phyloP scores from a whole-genome alignment of 106 monocot species.

The Dendrobium officinale region DNA sequence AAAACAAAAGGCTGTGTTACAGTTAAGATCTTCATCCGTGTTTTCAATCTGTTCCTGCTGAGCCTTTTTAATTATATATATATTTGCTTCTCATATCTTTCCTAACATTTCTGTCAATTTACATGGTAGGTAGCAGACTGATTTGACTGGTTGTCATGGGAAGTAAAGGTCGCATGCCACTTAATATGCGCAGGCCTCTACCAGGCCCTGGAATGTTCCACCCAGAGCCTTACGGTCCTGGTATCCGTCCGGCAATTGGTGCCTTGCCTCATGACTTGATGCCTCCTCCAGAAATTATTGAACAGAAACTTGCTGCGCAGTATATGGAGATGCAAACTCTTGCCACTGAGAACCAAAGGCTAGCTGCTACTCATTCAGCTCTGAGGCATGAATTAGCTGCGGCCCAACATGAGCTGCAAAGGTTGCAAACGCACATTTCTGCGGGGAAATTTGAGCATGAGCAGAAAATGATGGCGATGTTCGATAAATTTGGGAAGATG shows the following conservation, averaged over 20 bases:
- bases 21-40: not conserved
- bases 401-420: constrained; percentile 64
- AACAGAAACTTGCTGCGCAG: constrained; percentile 65
- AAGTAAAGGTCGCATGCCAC: constrained; percentile 56
- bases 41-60: not conserved
- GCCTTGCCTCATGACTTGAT: constrained; percentile 64
- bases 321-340: constrained; percentile 63
- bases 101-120: not conserved
- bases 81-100: not conserved
- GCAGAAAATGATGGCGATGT: constrained; percentile 42
- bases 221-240: constrained; percentile 48
- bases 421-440: constrained; percentile 46
- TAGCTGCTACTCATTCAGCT: constrained; percentile 52
- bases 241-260: constrained; percentile 36
- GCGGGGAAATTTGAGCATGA: constrained; percentile 47
- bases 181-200: constrained; percentile 38
- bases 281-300: constrained; percentile 60
- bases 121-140: not conserved
- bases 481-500: constrained; percentile 66
- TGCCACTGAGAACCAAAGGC: constrained; percentile 55
- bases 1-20: not conserved
- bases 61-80: not conserved
- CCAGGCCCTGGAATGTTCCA: constrained; percentile 43
- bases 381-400: constrained; percentile 64
- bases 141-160: constrained; percentile 31